A percentile compares a stretch with the other conserved stretches of the same genome.
Evolutionary conservation across 495 filamentous ascomycete species (phyloP).

Genomic region (Hamigera avellanea): DNA sequence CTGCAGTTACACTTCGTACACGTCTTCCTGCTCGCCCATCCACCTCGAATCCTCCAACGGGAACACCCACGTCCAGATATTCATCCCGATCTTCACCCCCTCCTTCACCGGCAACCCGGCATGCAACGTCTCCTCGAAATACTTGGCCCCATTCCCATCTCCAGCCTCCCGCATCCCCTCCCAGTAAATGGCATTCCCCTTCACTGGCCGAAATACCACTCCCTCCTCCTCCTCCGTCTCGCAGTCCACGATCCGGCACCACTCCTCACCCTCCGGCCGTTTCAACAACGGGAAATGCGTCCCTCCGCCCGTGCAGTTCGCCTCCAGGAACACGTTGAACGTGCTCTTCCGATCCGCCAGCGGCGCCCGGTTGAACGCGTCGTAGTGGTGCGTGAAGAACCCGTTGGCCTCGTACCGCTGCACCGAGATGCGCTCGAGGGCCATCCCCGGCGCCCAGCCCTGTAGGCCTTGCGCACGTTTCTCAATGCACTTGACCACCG

Average conservation of each 20-base stretch:
- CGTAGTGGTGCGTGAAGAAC: neutral
- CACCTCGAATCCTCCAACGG: no score
- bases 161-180: conserved; percentile 29
- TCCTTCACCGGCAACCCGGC: conserved; percentile 31
- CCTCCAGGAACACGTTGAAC: conserved; percentile 10
- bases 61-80: conserved; percentile 9
- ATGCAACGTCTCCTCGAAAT: conserved; percentile 34
- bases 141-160: conserved; percentile 29
- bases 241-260: conserved; percentile 27
- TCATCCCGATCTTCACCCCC: conserved; percentile 36
- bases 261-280: conserved; percentile 2
- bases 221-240: conserved; percentile 10
- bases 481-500: conserved; percentile 3
- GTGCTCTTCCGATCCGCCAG: conserved; percentile 5
- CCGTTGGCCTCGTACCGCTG: conserved; percentile 1
- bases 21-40: no score
- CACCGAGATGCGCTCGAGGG: neutral
- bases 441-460: neutral
- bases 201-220: conserved; percentile 30
- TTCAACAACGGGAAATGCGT: conserved; percentile 9
- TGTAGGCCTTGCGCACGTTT: neutral
- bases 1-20: no score
- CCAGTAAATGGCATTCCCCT: conserved; percentile 37
- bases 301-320: conserved; percentile 11
- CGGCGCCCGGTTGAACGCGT: neutral